Evolutionary conservation across 768 basidiomycete genomes (phyloP).

Genomic region (Agaricus subrufescens): DNA sequence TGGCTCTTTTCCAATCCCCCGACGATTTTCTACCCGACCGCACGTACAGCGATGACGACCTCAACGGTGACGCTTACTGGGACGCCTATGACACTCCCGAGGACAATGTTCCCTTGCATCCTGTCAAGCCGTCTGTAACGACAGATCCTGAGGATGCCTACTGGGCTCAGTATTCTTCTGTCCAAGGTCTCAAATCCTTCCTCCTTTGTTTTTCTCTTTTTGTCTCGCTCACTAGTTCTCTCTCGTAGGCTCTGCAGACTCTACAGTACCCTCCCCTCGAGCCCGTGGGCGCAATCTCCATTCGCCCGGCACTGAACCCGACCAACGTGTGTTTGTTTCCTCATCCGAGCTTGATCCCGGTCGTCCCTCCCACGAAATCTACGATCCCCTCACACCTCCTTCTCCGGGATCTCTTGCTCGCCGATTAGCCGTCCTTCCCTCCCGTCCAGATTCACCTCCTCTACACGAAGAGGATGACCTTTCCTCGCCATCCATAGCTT

Average conservation of each 20-base stretch:
- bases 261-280: slow-evolving; percentile 55
- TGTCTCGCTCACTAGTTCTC: neutral
- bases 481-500: slow-evolving; percentile 14
- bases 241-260: slow-evolving; percentile 61
- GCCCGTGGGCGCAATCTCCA: slow-evolving; percentile 23
- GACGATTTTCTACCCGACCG: slow-evolving; percentile 30
- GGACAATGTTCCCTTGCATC: slow-evolving; percentile 18
- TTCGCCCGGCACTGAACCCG: slow-evolving; percentile 4
- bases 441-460: slow-evolving; percentile 19
- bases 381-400: slow-evolving; percentile 37
- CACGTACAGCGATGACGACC: slow-evolving; percentile 22
- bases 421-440: slow-evolving; percentile 32
- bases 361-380: slow-evolving; percentile 21
- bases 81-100: slow-evolving; percentile 49
- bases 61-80: slow-evolving; percentile 62
- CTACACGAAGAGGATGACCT: slow-evolving; percentile 19
- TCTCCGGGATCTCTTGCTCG: slow-evolving; percentile 35
- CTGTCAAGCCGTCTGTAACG: slow-evolving; percentile 16
- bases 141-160: slow-evolving; percentile 55
- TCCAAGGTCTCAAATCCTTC: slow-evolving; percentile 51
- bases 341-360: slow-evolving; percentile 23
- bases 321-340: slow-evolving; percentile 27
- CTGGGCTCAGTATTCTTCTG: slow-evolving; percentile 68
- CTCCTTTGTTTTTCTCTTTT: neutral
- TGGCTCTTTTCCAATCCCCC: slow-evolving; percentile 20